Evolutionary conservation across 2,329 filamentous ascomycete genomes (phyloP), one percentile per base, ranked within the genome.

Genomic region (Xylariaceae sp.): DNA sequence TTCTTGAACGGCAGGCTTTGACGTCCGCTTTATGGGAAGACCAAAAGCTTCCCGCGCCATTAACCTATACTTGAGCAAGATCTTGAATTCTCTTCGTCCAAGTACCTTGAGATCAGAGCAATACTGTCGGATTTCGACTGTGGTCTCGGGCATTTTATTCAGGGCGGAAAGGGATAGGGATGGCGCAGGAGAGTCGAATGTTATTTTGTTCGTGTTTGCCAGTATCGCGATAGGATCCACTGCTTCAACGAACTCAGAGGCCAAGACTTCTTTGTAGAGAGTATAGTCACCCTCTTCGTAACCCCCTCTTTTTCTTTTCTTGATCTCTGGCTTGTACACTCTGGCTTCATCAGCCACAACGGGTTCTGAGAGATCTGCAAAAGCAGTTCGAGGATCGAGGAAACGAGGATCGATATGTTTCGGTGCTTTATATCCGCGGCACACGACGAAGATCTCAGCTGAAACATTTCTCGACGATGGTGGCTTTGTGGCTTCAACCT

Each of bases 401-500:
- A 98, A 94, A 55, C 88, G 88, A 8, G 92, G 90, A 61, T 98
- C 93, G 48, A 98, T 81, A 53, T 83, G 80, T 70, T 96, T 97
- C 3, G 93, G 93, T 0, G 92, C 92, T 70, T 96, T 97, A 75
- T 83, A 98, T 17, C 92, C 93, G 55, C 85, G 82, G 69, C 92
- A 97, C 25, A 98, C 93, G 53, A 97, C 92, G 73, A 98, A 98
- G 33, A 97, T 97, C 74, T 98, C 93, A 55, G 93, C 93, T 6
- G 90, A 96, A 42, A 98, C 92, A 61, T 95, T 96, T 73, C 93
- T 80, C 7, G 89, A 95, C 1, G 90, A 95, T 0, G 93, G 93
- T 3, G 93, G 93, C 68, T 98, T 98, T 5, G 93, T 98, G 39
- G 94, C 92, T 65, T 98, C 92, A 53, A 98, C 93, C 55, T 93